Percentiles rank a stretch among this genome's conserved stretches.
Evolutionary conservation across 1,284 basidiomycete genomes (phyloP).

Genomic region (Gomphus bonarii): DNA sequence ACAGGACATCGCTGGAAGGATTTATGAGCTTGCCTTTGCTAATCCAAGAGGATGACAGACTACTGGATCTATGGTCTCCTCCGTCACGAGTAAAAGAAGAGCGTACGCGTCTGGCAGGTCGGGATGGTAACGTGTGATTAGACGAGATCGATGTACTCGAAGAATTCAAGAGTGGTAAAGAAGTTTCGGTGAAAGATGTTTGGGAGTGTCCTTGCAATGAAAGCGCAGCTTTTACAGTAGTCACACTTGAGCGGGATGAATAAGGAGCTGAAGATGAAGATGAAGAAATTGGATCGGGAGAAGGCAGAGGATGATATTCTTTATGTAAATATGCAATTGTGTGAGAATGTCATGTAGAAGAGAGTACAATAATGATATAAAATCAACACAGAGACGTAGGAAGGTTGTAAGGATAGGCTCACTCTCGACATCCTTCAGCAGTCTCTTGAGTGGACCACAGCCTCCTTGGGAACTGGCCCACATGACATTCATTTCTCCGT

Average conservation of each 20-base stretch:
- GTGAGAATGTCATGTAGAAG: neutral
- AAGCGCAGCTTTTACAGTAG: neutral
- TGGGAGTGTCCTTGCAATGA: neutral
- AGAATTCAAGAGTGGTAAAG: neutral
- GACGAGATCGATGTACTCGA: neutral
- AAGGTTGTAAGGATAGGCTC: neutral
- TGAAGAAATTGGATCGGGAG: neutral
- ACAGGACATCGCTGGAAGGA: neutral
- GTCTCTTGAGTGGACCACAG: slow-evolving; percentile 5
- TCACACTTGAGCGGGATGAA: neutral
- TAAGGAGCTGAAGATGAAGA: neutral
- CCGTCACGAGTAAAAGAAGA: neutral
- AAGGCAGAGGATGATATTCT: neutral
- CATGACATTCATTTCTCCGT: neutral
- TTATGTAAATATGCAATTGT: neutral
- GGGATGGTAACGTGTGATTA: neutral
- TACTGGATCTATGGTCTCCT: neutral
- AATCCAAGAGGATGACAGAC: neutral
- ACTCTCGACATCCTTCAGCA: slow-evolving; percentile 8
- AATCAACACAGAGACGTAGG: neutral
- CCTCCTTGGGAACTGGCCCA: slow-evolving; percentile 11
- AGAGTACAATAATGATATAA: neutral
- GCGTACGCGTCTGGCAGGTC: neutral
- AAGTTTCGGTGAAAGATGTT: neutral
- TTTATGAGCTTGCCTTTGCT: neutral